Base-by-base conservation (phyloP, 2,329 filamentous ascomycete genomes). In the Talaromyces sp. region DNA sequence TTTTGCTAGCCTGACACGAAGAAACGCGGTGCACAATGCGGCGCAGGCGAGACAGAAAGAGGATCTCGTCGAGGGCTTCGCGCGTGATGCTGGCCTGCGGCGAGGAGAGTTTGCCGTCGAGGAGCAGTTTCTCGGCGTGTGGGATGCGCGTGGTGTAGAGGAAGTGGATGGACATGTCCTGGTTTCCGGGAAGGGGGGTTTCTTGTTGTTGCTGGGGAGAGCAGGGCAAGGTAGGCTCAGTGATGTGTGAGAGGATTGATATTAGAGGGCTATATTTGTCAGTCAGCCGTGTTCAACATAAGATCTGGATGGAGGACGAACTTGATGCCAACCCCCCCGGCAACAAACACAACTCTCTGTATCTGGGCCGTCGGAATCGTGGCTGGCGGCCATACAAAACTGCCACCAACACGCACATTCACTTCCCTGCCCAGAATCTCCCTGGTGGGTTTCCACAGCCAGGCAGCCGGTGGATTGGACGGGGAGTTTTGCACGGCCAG, bases 291-390 rank as follows among this genome's bases (percentile, higher is more conserved):
- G 17, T n/a, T n/a, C n/a, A 11, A 35, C 27, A n/a, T 49, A 17
- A 11, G 19, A 38, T 31, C 5, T 13, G 17, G 11, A 14, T 6
- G 26, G 27, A 19, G 1, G 50, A 69, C 81, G 64, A 73, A 86
- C 84, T 96, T 96, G 60, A 96, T 87, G 0, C 91, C 91, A 24
- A 96, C 87, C 1, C 91, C 91, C 1, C 90, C 91, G 0, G 90
- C 91, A 14, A 96, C 80, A 63, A 96, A 87, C 3, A 96, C 83
- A 5, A 89, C 80, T 58, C 83, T 85, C 50, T 80, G 79, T 49
- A 89, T 78, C 4, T 71, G 65, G 4, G 71, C 68, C 3, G 73
- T 62, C 54, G 81, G 74, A 21, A 82, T 63, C 1, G 17, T n/a
- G 29, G 49, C 65, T 1, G 79, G 90, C 0, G 92, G 92, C 80